These are phyloP conservation scores for Phytophthora lateralis DNA, from an alignment of 352 stramenopile species.

Conservation along the genomic window DNA sequence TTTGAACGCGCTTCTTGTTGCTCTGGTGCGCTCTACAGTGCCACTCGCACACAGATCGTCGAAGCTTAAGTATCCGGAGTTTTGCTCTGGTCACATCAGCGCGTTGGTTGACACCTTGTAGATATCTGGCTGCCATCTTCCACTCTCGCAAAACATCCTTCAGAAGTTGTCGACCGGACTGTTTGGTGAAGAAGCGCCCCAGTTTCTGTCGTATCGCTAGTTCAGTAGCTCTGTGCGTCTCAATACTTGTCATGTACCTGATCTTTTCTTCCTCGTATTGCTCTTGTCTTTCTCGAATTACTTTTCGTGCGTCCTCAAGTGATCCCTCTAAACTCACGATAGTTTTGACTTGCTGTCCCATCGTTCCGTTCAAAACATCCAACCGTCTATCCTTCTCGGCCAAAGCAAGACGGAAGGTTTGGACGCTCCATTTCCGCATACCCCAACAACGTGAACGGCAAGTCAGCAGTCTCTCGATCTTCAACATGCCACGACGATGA, in stretches of 20 bases:
- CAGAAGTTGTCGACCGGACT: slow-evolving; percentile 38
- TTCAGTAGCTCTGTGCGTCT: slow-evolving; percentile 11
- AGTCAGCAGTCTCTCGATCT: slow-evolving; percentile 7
- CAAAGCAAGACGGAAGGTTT: slow-evolving; percentile 25
- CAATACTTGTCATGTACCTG: neutral
- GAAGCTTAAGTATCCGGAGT: slow-evolving; percentile 14
- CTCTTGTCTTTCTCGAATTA: neutral
- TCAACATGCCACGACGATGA: slow-evolving; percentile 1
- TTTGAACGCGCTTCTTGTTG: slow-evolving; percentile 14
- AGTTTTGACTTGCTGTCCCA: slow-evolving; percentile 1
- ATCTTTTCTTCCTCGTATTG: slow-evolving; percentile 22
- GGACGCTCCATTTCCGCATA: slow-evolving; percentile 25
- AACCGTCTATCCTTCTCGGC: slow-evolving; percentile 14
- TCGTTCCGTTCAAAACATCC: slow-evolving; percentile 1
- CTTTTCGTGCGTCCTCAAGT: slow-evolving; percentile 2
- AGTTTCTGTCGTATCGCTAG: slow-evolving; percentile 39
- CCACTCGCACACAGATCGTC: slow-evolving; percentile 18
- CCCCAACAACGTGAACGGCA: slow-evolving; percentile 13
- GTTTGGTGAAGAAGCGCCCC: slow-evolving; percentile 39
- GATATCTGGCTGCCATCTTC: slow-evolving; percentile 3
- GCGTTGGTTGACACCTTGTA: slow-evolving; percentile 15
- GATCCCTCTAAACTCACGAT: slow-evolving; percentile 16
- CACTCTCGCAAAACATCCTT: slow-evolving; percentile 20
- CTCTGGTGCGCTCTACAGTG: slow-evolving; percentile 7
- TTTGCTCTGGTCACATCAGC: slow-evolving; percentile 5